Evolutionary conservation across 331 rosid species (phyloP), one percentile per base, ranked within the genome.

Genomic region (Erythrophleum ivorense): DNA sequence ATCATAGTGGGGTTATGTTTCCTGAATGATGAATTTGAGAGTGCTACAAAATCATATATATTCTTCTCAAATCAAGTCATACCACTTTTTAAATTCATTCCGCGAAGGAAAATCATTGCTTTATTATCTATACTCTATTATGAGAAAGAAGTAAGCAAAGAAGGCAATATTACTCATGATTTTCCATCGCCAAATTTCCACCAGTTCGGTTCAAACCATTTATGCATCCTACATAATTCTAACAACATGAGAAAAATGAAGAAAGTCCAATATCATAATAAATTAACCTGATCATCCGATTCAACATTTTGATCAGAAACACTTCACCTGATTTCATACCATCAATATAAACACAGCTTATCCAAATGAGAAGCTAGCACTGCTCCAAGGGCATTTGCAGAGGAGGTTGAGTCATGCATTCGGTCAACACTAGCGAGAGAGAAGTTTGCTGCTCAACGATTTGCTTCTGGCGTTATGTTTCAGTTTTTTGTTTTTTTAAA

Each of bases 291-390:
- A 65, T 80, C 78, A 76, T 31, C 82, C 13, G 73, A 81, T 73
- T 71, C 54, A 82, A 66, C 21, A 65, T 49, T 48, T 31, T 57
- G 62, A 76, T 49, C 21, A 75, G 65, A 83, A 87, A 81, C 70
- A 91, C 91, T 86, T 89, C 82, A 78, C 97, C 98, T 70, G 98
- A 93, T 89, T 91, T 93, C 98, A 93, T 93, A 77, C 98, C 90
- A 68, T 97, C 98, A 57, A 94, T 83, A 89, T 94, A 94, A 55
- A 87, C 86, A 52, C 88, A 92, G 84, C 82, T 92, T 89, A 68
- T 87, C 77, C 86, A 86, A 82, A 85, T 90, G 87, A 36, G 85
- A 77, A 77, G 91, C 64, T 73, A 94, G 84, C 14, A 86, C 85
- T 81, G 88, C 91, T 84, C 96, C 96, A 29, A 94, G 86, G 59